Evolutionary conservation across 2,329 filamentous ascomycete species (phyloP), one percentile per base, ranked within the genome.

Genomic region (Blastomyces emzantsi): DNA sequence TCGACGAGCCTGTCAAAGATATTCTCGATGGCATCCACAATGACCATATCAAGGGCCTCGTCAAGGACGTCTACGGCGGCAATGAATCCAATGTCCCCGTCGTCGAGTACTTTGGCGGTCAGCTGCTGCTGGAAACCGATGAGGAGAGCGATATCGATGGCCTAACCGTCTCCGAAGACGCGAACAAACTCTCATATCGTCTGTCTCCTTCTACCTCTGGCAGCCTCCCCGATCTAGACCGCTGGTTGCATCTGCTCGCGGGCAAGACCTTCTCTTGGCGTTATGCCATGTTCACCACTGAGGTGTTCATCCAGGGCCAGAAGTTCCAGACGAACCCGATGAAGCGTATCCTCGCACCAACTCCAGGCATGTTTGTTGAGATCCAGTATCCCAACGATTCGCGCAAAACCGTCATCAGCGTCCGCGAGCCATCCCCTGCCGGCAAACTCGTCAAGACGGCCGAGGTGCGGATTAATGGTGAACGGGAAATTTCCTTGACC

Each of bases 301-400:
- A 99, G 69, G 89, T 97, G 36, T 88, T 97, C 68, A 90, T 97
- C 4, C 94, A 99, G 77, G 94, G 92, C 19, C 89, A 96, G 76
- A 92, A 95, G 73, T 97, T 96, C 81, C 91, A 97, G 80, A 96
- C 91, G 64, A 99, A 99, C 78, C 95, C 94, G 0, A 89, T 97
- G 79, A 89, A 88, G 74, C 87, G 93, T 63, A 92, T 99, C 65
- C 93, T 97, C 68, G 88, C 90, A 13, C 94, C 94, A 17, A 85
- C 87, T 17, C 87, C 87, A 43, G 94, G 94, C 57, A 86, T 97
- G 76, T 88, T 92, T 65, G 90, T 99, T 43, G 94, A 99, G 78
- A 90, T 99, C 66, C 76, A 83, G 28, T 80, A 93, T 73, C 92
- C 93, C 28, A 88, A 93, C 64, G 87, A 96, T 52, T 88, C 92